Percentiles rank a stretch among this genome's conserved stretches.
Conservation (phyloP, 1,284 basidiomycete genomes). For the Ustilago nuda region DNA sequence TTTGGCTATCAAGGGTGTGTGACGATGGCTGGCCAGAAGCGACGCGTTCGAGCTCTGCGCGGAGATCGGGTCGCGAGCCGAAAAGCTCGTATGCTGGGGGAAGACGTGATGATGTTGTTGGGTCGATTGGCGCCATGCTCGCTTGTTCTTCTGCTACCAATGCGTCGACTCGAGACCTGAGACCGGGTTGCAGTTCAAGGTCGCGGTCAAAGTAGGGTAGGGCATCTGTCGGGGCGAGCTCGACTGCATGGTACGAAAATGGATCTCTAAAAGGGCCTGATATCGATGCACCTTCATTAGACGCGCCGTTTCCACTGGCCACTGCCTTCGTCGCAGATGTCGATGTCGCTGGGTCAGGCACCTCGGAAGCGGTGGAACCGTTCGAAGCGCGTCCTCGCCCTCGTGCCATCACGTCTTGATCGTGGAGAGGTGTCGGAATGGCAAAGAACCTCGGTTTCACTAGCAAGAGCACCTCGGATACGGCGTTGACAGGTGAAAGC, state of each 20-base stretch:
- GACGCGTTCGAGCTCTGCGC: constrained; percentile 61
- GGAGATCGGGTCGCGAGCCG: constrained; percentile 33
- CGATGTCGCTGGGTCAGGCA: constrained; percentile 12
- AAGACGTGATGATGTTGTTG: constrained; percentile 73
- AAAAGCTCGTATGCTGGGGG: constrained; percentile 79
- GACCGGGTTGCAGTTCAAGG: constrained; percentile 79
- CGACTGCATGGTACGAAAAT: constrained; percentile 31
- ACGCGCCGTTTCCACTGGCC: not conserved
- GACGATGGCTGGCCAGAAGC: constrained; percentile 72
- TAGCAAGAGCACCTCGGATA: too few relatives aligned
- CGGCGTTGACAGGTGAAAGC: too few relatives aligned
- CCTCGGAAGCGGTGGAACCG: constrained; percentile 27
- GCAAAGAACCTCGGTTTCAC: too few relatives aligned
- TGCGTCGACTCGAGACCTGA: constrained; percentile 79
- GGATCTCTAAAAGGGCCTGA: constrained; percentile 10
- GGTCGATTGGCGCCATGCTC: constrained; percentile 72
- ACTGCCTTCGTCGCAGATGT: not conserved
- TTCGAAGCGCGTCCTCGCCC: constrained; percentile 24
- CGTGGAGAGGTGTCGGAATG: too few relatives aligned
- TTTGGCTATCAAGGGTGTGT: constrained; percentile 79
- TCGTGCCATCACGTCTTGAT: constrained; percentile 17
- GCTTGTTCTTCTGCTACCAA: constrained; percentile 79
- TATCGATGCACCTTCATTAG: not conserved
- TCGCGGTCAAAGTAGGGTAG: constrained; percentile 96
- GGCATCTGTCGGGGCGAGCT: constrained; percentile 74